A percentile compares a stretch with the other conserved stretches of the same genome.
These are phyloP conservation scores for Rhodosporidiobolus odoratus DNA, from an alignment of 768 basidiomycete species.

Conservation along the genomic window DNA sequence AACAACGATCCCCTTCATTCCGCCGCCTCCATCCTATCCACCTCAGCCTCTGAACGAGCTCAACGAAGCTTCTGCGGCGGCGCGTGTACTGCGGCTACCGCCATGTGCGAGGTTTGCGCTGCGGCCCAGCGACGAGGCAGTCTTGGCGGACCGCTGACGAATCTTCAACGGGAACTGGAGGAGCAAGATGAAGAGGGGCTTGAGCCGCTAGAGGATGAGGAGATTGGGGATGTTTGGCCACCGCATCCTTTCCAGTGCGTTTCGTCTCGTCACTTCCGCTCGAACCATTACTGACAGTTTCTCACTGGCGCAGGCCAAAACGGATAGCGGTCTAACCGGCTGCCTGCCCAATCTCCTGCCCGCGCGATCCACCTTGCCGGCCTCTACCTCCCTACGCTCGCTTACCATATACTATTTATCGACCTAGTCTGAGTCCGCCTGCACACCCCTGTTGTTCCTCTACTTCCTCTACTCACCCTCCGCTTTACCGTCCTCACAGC, in stretches of 20 bases:
- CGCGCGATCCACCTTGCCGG: background rate
- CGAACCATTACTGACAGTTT: background rate
- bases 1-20: background rate
- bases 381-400: no score
- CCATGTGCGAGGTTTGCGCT: constrained; percentile 34
- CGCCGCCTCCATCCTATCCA: background rate
- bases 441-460: constrained; percentile 47
- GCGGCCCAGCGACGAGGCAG: constrained; percentile 23
- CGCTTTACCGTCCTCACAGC: no score
- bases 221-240: constrained; percentile 28
- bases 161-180: background rate
- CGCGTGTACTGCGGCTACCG: constrained; percentile 26
- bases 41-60: constrained; percentile 5
- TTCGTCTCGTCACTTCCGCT: background rate
- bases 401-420: background rate
- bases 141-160: background rate
- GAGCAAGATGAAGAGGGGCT: constrained; percentile 26
- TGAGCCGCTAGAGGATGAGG: constrained; percentile 10
- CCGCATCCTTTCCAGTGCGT: constrained; percentile 37
- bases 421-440: background rate
- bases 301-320: background rate
- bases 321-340: background rate
- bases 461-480: constrained; percentile 51
- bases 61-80: constrained; percentile 30
- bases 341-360: background rate